Evolutionary conservation across 306 rosid genomes (phyloP).

Genomic region (Lathyrus sativus): DNA sequence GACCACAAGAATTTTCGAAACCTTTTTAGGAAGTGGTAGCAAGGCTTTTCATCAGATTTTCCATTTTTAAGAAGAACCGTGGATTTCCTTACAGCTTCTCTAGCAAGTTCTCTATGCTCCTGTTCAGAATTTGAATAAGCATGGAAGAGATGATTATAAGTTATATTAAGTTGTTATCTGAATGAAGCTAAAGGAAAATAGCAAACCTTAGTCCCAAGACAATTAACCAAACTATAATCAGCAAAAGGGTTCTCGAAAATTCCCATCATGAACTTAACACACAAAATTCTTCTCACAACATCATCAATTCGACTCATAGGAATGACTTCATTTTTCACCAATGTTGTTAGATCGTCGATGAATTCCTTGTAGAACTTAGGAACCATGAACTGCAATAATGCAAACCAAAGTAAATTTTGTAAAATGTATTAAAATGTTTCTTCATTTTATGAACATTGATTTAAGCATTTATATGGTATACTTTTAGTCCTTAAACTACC

Average conservation of each 20-base stretch:
- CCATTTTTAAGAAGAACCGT: slow-evolving; percentile 54
- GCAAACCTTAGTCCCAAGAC: slow-evolving; percentile 52
- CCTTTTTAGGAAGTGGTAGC: slow-evolving; percentile 51
- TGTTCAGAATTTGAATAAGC: slow-evolving; percentile 31
- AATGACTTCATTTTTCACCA: slow-evolving; percentile 47
- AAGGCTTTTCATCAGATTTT: slow-evolving; percentile 37
- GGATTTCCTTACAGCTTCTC: slow-evolving; percentile 57
- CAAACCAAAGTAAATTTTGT: slow-evolving; percentile 30
- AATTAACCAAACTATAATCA: slow-evolving; percentile 42
- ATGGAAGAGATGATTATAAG: neutral
- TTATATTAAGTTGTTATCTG: slow-evolving; percentile 6
- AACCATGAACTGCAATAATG: slow-evolving; percentile 49
- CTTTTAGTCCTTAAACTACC: slow-evolving; percentile 33
- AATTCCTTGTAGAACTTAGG: slow-evolving; percentile 44
- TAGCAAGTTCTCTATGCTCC: slow-evolving; percentile 52
- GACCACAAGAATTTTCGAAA: slow-evolving; percentile 51
- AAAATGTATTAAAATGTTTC: slow-evolving; percentile 14
- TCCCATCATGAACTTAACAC: slow-evolving; percentile 54
- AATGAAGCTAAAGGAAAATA: slow-evolving; percentile 10
- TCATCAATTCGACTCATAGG: slow-evolving; percentile 55
- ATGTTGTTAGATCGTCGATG: slow-evolving; percentile 43
- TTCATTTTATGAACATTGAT: slow-evolving; percentile 8
- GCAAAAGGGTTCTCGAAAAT: slow-evolving; percentile 54
- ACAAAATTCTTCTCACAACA: slow-evolving; percentile 51
- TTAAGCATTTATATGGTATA: neutral